Conservation (phyloP, 768 basidiomycete genomes). For the Macrolepiota albuminosa region DNA sequence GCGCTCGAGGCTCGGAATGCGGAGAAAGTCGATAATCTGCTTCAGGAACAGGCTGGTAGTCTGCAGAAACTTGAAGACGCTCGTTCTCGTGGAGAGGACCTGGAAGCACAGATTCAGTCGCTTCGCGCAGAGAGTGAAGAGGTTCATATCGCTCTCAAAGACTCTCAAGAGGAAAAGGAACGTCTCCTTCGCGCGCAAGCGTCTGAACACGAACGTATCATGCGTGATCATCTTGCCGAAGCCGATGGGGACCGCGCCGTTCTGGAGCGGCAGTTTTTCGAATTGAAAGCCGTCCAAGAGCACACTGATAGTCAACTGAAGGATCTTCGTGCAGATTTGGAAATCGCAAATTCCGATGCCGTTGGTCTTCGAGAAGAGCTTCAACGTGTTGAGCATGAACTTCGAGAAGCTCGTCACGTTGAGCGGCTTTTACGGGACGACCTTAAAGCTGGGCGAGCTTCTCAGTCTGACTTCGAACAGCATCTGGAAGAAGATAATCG, state of each 20-base stretch:
- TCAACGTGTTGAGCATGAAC: constrained; percentile 63
- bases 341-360: constrained; percentile 65
- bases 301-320: constrained; percentile 57
- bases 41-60: constrained; percentile 74
- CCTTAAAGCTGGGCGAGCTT: constrained; percentile 61
- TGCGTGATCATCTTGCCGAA: constrained; percentile 88
- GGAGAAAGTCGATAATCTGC: constrained; percentile 54
- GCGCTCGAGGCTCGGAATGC: constrained; percentile 60
- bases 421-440: constrained; percentile 74
- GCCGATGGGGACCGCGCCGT: constrained; percentile 93
- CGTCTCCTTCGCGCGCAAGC: constrained; percentile 68
- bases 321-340: constrained; percentile 54
- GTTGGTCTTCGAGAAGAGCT: constrained; percentile 69
- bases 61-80: constrained; percentile 72
- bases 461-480: constrained; percentile 64
- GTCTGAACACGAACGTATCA: constrained; percentile 54
- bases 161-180: constrained; percentile 76
- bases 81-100: constrained; percentile 64
- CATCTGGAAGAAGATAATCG: constrained; percentile 60
- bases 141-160: constrained; percentile 60
- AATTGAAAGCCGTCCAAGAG: constrained; percentile 61
- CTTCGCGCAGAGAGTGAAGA: constrained; percentile 71
- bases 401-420: constrained; percentile 59
- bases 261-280: constrained; percentile 81
- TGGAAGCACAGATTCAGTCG: constrained; percentile 69